Base-by-base conservation (phyloP, 169 alveolate species). In the Eimeria necatrix region DNA sequence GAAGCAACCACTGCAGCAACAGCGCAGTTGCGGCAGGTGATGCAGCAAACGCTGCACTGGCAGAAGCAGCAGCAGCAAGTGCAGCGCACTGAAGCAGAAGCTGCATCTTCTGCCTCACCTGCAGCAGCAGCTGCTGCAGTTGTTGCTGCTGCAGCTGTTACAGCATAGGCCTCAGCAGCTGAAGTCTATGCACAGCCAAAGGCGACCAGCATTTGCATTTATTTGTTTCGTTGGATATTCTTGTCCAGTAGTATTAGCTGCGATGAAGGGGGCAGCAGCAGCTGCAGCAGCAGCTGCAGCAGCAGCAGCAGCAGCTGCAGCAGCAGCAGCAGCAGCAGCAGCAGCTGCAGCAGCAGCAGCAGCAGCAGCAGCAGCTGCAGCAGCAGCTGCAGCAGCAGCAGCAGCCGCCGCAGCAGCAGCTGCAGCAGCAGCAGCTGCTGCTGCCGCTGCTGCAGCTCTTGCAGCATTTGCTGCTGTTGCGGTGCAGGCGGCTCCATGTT, bases 11-110 rank as follows among this genome's bases (percentile, higher is more conserved):
- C 81, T 26, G 52, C 52, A 71, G 48, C n/a, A 6, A n/a, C 71
- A 18, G 41, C 41, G 41, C 41, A 32, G 74, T 16, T 56, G 64
- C 64, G 18, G 64, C 64, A 56, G 64, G 18, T 12, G n/a, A 9
- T 12, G 64, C 64, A 56, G 64, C 64, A 56, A 18, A 8, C 48
- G 24, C 51, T 16, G 16, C 24, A 14, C 18, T 1, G 41, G 86
- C 41, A 49, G 86, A 0, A 76, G 32, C 86, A 76, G 86, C 86
- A 48, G 86, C 86, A 46, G 46, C 24, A 14, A 32, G 41, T 32
- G 41, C 41, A 32, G 41, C 41, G 41, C 41, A 32, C 41, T 32
- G 52, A 5, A 6, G 81, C 81, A 70, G 81, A 51, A 46, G 53
- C 86, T 41, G 64, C 86, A 48, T 10, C 68, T 1, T 1, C 20